These are phyloP conservation scores for Citrus sp. DNA, from an alignment of 345 rosid genomes.

Conservation along the genomic window DNA sequence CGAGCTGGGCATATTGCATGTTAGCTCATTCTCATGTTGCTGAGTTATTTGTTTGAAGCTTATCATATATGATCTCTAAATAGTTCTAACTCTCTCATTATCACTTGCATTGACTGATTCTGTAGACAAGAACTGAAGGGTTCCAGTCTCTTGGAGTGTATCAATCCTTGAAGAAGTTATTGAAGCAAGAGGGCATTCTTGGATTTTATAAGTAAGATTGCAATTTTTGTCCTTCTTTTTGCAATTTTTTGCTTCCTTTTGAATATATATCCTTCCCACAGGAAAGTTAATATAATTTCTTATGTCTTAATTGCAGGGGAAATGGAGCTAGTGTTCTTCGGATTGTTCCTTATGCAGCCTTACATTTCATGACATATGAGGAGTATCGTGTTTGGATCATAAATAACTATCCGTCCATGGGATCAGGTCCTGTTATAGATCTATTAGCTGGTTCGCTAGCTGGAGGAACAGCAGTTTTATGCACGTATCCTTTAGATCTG, in stretches of 20 bases:
- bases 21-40: background rate
- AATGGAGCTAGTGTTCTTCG: constrained; percentile 96
- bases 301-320: constrained; percentile 50
- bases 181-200: constrained; percentile 72
- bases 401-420: constrained; percentile 60
- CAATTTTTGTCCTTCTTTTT: background rate
- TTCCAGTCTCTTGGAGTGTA: constrained; percentile 74
- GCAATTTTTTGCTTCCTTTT: background rate
- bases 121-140: constrained; percentile 81
- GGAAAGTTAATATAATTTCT: constrained; percentile 11
- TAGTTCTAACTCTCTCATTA: background rate
- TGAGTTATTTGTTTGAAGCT: background rate
- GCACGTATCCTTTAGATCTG: constrained; percentile 92
- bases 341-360: constrained; percentile 93
- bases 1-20: background rate
- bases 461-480: constrained; percentile 96
- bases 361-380: constrained; percentile 96
- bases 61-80: background rate
- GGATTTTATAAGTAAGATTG: constrained; percentile 82
- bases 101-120: background rate
- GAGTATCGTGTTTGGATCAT: constrained; percentile 85
- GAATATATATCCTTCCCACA: background rate
- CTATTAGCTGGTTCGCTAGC: constrained; percentile 92
- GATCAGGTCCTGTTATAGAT: constrained; percentile 88
- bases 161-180: constrained; percentile 67